Evolutionary conservation across 2,329 filamentous ascomycete species (phyloP).

Genomic region (Verticillium nubilum): DNA sequence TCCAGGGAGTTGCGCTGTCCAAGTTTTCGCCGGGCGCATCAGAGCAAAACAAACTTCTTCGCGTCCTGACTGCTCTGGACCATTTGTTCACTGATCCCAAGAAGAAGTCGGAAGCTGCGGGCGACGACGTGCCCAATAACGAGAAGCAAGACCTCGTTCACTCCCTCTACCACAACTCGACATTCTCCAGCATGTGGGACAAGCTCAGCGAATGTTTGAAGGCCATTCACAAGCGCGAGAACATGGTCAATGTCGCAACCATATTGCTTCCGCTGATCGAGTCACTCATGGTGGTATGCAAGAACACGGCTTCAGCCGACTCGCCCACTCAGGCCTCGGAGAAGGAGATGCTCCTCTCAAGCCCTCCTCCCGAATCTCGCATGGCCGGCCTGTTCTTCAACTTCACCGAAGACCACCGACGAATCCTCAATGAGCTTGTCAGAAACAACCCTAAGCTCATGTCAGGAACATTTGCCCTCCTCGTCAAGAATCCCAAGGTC

Average conservation of each 20-base stretch:
- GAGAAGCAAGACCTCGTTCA: conserved; percentile 82
- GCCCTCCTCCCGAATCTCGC: conserved; percentile 68
- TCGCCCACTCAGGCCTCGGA: conserved; percentile 39
- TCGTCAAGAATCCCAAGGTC: conserved; percentile 98
- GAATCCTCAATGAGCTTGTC: conserved; percentile 96
- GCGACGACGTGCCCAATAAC: conserved; percentile 45
- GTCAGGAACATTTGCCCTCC: conserved; percentile 92
- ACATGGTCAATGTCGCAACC: conserved; percentile 94
- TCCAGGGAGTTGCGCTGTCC: conserved; percentile 86
- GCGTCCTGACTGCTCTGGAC: conserved; percentile 88
- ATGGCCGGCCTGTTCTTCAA: conserved; percentile 93
- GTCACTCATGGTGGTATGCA: conserved; percentile 98
- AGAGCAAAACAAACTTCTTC: conserved; percentile 91
- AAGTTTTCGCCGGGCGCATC: conserved; percentile 96
- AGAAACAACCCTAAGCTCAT: conserved; percentile 96
- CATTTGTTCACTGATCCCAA: conserved; percentile 83
- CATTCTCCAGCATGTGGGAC: conserved; percentile 86
- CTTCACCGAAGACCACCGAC: conserved; percentile 95
- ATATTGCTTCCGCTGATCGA: conserved; percentile 93
- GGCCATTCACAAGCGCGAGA: conserved; percentile 85
- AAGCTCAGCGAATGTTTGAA: conserved; percentile 85
- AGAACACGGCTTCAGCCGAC: conserved; percentile 84
- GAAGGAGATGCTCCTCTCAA: conserved; percentile 64
- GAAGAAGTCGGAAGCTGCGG: conserved; percentile 45
- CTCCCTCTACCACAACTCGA: conserved; percentile 83